Base-by-base conservation (phyloP, 2,329 filamentous ascomycete species). In the Conoideocrella luteorostrata region DNA sequence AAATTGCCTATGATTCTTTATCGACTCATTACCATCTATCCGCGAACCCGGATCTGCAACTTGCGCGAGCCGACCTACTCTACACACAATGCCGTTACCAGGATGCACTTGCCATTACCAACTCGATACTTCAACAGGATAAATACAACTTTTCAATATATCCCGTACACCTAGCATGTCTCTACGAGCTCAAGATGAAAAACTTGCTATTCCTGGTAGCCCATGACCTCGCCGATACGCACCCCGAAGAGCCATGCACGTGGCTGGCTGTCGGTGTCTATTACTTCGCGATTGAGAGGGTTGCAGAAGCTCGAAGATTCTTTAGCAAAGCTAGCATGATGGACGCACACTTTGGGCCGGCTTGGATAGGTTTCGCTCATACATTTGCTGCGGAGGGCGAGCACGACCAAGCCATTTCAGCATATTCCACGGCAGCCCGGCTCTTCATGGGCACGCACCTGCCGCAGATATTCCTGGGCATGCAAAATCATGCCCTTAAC, bases 291-390 rank as follows among this genome's bases (percentile, higher is more conserved):
- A 95, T 90, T 42, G 80, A 82, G 53, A 90, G 89, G 57, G 88
- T 98, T 46, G 86, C 93, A 4, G 93, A 98, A 66, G 90, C 94
- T 9, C 82, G 93, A 10, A 82, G 91, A 30, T 98, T 93, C 70
- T 98, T 98, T 64, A 95, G 88, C 57, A 98, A 98, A 66, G 87
- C 94, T 4, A 95, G 88, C 52, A 86, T 97, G 72, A 91, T 98
- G 83, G 90, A 98, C 59, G 87, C 91, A 6, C 91, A 97, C 67
- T 98, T 95, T 56, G 91, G 91, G 0, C 88, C 93, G 1, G 93
- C 93, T 3, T 98, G 93, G 93, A 97, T 98, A 51, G 93, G 94
- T 2, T 98, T 98, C 59, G 93, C 93, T 1, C 94, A 98, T 63
- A 98, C 93, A 0, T 98, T 98, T 61, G 93, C 93, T 1, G 90